These are phyloP conservation scores for Pestalotiopsis sp. DNA, from an alignment of 2,329 filamentous ascomycete genomes.

Conservation along the genomic window DNA sequence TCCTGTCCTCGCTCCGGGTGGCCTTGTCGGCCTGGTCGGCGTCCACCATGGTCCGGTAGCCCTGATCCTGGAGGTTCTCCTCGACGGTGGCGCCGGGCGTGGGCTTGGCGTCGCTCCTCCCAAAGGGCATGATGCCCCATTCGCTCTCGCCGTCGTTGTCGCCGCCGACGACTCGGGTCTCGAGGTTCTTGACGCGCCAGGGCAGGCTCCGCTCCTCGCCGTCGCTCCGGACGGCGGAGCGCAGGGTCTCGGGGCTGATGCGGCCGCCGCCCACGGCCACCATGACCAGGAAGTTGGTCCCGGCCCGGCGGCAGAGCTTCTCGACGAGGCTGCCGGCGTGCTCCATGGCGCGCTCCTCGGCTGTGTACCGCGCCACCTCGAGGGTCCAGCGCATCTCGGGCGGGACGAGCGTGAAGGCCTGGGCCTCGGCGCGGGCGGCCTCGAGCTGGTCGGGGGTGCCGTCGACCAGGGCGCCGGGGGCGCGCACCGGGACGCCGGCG, in stretches of 20 bases:
- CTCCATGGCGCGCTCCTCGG: constrained; percentile 15
- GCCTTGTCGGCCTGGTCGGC: not conserved
- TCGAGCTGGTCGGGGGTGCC: constrained; percentile 8
- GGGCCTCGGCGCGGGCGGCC: constrained; percentile 13
- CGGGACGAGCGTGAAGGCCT: constrained; percentile 33
- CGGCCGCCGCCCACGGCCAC: constrained; percentile 35
- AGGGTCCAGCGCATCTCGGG: constrained; percentile 25
- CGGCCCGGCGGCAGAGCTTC: constrained; percentile 19
- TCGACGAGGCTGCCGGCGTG: constrained; percentile 24
- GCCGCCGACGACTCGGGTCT: constrained; percentile 8
- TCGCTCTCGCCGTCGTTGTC: constrained; percentile 12
- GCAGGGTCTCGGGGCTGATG: constrained; percentile 34
- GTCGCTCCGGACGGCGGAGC: constrained; percentile 40
- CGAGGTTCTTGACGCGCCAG: constrained; percentile 33
- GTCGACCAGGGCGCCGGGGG: constrained; percentile 16
- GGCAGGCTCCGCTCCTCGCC: constrained; percentile 39
- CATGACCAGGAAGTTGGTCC: constrained; percentile 32
- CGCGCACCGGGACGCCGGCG: not conserved
- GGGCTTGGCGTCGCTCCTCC: constrained; percentile 23
- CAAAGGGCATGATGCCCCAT: constrained; percentile 29
- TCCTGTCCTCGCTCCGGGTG: not conserved
- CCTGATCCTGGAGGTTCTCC: not conserved
- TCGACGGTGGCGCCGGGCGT: not conserved
- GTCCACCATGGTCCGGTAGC: not conserved
- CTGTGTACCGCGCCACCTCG: constrained; percentile 17